Percentiles rank a stretch among this genome's conserved stretches.
These are phyloP conservation scores for Clarireedia monteithiana DNA, from an alignment of 2,329 filamentous ascomycete species.

Conservation along the genomic window DNA sequence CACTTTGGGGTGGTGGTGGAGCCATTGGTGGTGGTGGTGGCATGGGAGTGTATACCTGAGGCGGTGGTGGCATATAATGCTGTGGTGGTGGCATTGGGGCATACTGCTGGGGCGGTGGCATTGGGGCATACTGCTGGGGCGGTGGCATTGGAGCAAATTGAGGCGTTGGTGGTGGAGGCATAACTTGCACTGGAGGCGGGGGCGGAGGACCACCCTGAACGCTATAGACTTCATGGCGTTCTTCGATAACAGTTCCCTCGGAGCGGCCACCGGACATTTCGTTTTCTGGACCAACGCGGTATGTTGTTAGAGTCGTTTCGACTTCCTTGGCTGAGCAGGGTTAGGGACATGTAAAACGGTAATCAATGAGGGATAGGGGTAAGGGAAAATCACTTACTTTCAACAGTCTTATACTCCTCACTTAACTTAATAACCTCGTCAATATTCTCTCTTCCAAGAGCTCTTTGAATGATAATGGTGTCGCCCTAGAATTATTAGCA, in stretches of 20 bases:
- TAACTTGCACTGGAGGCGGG: slow-evolving; percentile 14
- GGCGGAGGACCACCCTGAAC: slow-evolving; percentile 21
- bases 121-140: slow-evolving; percentile 4
- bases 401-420: slow-evolving; percentile 57
- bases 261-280: slow-evolving; percentile 37
- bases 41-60: slow-evolving; percentile 4
- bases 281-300: slow-evolving; percentile 18
- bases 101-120: slow-evolving; percentile 11
- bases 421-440: slow-evolving; percentile 81
- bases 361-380: background rate
- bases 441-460: slow-evolving; percentile 83
- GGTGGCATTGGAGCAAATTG: slow-evolving; percentile 7
- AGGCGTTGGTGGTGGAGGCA: slow-evolving; percentile 16
- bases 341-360: slow-evolving; percentile 10
- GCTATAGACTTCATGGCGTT: slow-evolving; percentile 39
- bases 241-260: slow-evolving; percentile 40
- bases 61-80: slow-evolving; percentile 1
- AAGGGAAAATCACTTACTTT: slow-evolving; percentile 35
- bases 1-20: slow-evolving; percentile 21
- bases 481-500: slow-evolving; percentile 53
- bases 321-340: slow-evolving; percentile 8
- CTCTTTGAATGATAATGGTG: slow-evolving; percentile 73
- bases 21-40: slow-evolving; percentile 11
- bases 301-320: slow-evolving; percentile 21
- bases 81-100: slow-evolving; percentile 10